A percentile compares a stretch with the other conserved stretches of the same genome.
phyloP scores from a whole-genome alignment of 208 protist genomes.

The Acanthamoeba pearcei region DNA sequence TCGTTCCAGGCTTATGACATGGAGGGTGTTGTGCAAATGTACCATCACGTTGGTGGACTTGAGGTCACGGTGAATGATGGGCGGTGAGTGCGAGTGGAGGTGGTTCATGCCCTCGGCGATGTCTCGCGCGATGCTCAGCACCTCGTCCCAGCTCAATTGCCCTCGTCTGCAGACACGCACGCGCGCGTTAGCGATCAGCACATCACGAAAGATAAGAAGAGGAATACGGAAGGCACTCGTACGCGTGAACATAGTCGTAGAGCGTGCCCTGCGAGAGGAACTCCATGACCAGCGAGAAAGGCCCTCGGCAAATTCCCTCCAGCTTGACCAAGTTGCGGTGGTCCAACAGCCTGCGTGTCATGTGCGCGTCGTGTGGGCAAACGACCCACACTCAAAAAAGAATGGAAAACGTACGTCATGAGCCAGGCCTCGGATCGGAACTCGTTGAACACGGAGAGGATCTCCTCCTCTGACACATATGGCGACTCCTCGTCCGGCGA shows the following conservation, averaged over 20 bases:
- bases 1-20: neutral
- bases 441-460: conserved; percentile 58
- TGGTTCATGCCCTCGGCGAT: conserved; percentile 64
- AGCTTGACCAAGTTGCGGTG: conserved; percentile 55
- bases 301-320: conserved; percentile 16
- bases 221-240: neutral
- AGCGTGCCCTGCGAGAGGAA: conserved; percentile 57
- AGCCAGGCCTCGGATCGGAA: conserved; percentile 66
- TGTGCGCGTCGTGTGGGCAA: neutral
- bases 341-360: conserved; percentile 6
- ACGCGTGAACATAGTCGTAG: conserved; percentile 55
- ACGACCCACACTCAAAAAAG: neutral
- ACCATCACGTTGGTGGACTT: conserved; percentile 70
- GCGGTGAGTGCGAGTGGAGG: conserved; percentile 55
- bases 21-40: neutral
- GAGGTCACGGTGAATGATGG: conserved; percentile 65
- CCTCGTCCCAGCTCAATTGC: conserved; percentile 31
- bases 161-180: neutral
- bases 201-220: too few species aligned
- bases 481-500: neutral
- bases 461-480: conserved; percentile 32
- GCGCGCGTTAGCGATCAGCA: too few species aligned
- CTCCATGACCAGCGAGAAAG: conserved; percentile 62
- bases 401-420: conserved; percentile 61
- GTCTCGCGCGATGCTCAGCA: conserved; percentile 2